A percentile compares a stretch with the other conserved stretches of the same genome.
Conservation (phyloP, 768 basidiomycete genomes). For the Porpolomopsis calyptriformis region DNA sequence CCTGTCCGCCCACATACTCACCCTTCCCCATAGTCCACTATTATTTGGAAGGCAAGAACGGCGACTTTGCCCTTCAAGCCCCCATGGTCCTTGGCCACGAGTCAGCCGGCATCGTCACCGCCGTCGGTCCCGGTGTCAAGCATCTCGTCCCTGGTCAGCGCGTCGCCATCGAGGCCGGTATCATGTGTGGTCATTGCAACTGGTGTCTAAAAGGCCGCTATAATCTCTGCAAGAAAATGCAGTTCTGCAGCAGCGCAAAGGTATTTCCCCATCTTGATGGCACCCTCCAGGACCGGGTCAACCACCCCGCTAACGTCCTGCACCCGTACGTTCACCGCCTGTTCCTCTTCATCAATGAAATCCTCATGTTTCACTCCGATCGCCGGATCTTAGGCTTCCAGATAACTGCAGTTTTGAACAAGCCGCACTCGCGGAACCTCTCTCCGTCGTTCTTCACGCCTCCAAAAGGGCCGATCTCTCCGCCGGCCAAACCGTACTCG, state of each 20-base stretch:
- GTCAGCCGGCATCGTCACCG: conserved; percentile 76
- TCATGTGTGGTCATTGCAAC: conserved; percentile 70
- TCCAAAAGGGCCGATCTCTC: conserved; percentile 9
- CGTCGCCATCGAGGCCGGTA: conserved; percentile 89
- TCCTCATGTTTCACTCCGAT: neutral
- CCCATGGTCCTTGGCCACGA: conserved; percentile 94
- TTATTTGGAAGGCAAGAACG: conserved; percentile 81
- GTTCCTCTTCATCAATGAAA: neutral
- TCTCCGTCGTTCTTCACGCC: conserved; percentile 48
- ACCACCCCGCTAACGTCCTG: conserved; percentile 77
- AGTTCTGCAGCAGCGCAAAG: conserved; percentile 84
- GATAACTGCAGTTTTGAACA: conserved; percentile 65
- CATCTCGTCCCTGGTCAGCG: conserved; percentile 65
- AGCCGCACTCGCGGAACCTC: conserved; percentile 87
- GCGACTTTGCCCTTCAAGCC: conserved; percentile 76
- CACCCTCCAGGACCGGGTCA: conserved; percentile 78
- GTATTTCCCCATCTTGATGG: conserved; percentile 91
- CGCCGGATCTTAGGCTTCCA: conserved; percentile 45
- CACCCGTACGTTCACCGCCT: conserved; percentile 59
- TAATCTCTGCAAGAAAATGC: conserved; percentile 85
- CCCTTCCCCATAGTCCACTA: conserved; percentile 62
- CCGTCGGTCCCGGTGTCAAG: conserved; percentile 65
- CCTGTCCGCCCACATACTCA: neutral
- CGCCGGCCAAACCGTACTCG: conserved; percentile 63
- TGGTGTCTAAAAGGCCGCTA: conserved; percentile 71